phyloP scores from a whole-genome alignment of 2,329 filamentous ascomycete genomes.

The Juglanconis sp. region DNA sequence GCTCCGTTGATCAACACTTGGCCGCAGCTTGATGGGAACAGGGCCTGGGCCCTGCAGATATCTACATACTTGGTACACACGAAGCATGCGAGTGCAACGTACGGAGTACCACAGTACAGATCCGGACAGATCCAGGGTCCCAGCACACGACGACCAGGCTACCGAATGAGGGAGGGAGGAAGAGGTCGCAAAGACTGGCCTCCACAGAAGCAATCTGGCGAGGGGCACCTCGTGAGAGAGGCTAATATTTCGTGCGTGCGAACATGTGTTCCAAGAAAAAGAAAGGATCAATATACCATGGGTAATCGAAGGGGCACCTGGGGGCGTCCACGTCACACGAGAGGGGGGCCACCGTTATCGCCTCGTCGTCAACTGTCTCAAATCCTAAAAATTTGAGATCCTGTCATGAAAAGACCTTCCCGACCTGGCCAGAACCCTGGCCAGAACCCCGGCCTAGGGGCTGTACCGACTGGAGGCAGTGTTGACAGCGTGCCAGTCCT shows the following conservation, averaged over 20 bases:
- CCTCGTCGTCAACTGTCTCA: constrained; percentile 17
- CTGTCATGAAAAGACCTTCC: constrained; percentile 16
- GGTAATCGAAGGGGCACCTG: neutral
- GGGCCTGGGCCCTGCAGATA: constrained; percentile 17
- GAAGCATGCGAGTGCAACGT: constrained; percentile 10
- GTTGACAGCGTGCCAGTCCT: neutral
- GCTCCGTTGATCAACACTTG: constrained; percentile 15
- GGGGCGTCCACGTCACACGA: constrained; percentile 10
- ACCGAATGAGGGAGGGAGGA: neutral
- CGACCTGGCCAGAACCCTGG: constrained; percentile 6
- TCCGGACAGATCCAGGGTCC: neutral
- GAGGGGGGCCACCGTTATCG: constrained; percentile 9
- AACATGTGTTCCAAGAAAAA: constrained; percentile 3
- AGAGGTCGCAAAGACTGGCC: neutral
- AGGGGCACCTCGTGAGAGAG: constrained; percentile 1
- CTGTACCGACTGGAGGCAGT: neutral
- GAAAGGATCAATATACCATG: constrained; percentile 8
- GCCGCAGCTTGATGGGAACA: constrained; percentile 10
- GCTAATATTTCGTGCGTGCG: constrained; percentile 11
- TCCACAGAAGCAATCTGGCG: neutral
- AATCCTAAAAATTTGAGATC: constrained; percentile 2
- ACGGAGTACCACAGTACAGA: constrained; percentile 4
- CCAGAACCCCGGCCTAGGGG: neutral
- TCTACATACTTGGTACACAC: neutral
- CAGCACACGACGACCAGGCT: constrained; percentile 4